A percentile compares a stretch with the other conserved stretches of the same genome.
Evolutionary conservation across 2,329 filamentous ascomycete species (phyloP).

Genomic region (Coniochaeta sp.): DNA sequence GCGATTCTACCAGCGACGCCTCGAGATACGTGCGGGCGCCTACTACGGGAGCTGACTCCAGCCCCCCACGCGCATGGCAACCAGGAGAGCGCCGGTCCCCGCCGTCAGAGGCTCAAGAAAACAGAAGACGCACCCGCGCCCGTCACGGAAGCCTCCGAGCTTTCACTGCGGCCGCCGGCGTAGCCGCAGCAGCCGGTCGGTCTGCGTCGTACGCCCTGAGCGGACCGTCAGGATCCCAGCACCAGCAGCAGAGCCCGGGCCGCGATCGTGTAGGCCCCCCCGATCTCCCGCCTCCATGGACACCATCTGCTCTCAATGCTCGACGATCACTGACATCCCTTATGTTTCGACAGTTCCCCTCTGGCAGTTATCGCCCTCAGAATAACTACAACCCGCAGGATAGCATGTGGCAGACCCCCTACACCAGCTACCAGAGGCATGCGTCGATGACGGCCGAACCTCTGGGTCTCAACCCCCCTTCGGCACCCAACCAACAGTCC

Average conservation of each 20-base stretch:
- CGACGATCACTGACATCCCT: constrained; percentile 8
- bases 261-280: constrained; percentile 13
- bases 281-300: constrained; percentile 5
- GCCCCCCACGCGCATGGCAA: constrained; percentile 7
- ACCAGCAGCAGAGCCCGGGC: constrained; percentile 7
- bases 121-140: constrained; percentile 15
- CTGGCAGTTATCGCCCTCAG: constrained; percentile 3
- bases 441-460: background rate
- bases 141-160: constrained; percentile 13
- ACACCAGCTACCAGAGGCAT: background rate
- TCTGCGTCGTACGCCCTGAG: background rate
- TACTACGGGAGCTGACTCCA: background rate
- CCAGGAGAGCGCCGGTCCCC: constrained; percentile 15
- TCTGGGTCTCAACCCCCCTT: background rate
- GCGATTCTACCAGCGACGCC: background rate
- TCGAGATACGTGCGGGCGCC: background rate
- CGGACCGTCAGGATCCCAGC: background rate
- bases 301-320: constrained; percentile 2
- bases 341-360: constrained; percentile 8
- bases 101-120: constrained; percentile 14
- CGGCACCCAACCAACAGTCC: background rate
- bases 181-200: background rate
- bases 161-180: background rate
- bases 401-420: background rate
- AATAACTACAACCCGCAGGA: background rate